phyloP scores from a whole-genome alignment of 345 rosid species.

The Gossypium longicalyx region DNA sequence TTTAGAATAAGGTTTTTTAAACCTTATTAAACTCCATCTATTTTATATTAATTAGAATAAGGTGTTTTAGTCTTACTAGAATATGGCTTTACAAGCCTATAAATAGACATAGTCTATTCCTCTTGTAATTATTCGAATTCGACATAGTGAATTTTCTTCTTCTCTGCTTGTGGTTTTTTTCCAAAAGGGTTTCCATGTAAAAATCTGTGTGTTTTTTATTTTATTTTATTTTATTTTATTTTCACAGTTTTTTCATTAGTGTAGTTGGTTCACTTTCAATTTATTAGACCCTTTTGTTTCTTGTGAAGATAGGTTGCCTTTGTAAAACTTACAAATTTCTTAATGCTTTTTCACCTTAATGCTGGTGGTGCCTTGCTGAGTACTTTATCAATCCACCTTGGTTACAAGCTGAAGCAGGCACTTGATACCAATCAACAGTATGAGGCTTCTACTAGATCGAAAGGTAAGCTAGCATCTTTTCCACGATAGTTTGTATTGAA shows the following conservation, averaged over 20 bases:
- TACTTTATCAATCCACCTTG: conserved; percentile 84
- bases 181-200: too few relatives aligned
- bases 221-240: too few relatives aligned
- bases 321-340: neutral
- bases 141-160: too few relatives aligned
- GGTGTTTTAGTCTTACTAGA: too few relatives aligned
- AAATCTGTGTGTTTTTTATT: too few relatives aligned
- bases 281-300: neutral
- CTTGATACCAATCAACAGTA: conserved; percentile 50
- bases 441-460: conserved; percentile 34
- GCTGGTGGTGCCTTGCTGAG: conserved; percentile 95
- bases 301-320: neutral
- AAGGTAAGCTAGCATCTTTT: conserved; percentile 33
- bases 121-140: too few relatives aligned
- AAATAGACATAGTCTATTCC: too few relatives aligned
- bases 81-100: too few relatives aligned
- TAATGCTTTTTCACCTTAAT: conserved; percentile 9
- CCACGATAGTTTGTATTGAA: conserved; percentile 2
- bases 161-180: too few relatives aligned
- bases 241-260: conserved; percentile 7
- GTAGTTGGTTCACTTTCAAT: neutral
- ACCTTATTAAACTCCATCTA: too few relatives aligned
- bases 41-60: too few relatives aligned
- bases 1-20: too few relatives aligned
- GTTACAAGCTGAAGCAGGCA: conserved; percentile 78